phyloP scores from a whole-genome alignment of 139 green algal species.

The Tetraselmis chui region DNA sequence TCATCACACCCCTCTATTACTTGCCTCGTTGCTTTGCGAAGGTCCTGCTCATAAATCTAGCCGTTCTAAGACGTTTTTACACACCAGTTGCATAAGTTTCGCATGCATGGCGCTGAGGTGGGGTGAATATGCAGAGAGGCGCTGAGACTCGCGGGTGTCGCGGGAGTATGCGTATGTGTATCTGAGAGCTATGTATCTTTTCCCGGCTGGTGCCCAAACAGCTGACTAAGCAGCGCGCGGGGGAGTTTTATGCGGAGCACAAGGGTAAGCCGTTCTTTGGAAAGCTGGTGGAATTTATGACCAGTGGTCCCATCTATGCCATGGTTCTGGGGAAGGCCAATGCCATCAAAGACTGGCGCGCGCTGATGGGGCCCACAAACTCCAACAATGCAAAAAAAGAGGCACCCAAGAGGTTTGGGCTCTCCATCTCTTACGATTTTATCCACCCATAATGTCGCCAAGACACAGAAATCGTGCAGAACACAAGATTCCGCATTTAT shows the following conservation, averaged over 20 bases:
- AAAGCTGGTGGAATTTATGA: constrained; percentile 71
- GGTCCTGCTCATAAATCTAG: no score
- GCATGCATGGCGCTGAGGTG: neutral
- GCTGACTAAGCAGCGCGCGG: constrained; percentile 42
- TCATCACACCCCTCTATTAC: no score
- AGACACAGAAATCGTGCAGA: no score
- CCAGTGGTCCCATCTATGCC: constrained; percentile 60
- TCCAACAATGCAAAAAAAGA: constrained; percentile 42
- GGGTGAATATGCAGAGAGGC: neutral
- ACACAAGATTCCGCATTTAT: no score
- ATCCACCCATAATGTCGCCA: no score
- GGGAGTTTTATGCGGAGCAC: constrained; percentile 82
- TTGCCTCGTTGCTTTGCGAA: no score
- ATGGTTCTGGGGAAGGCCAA: constrained; percentile 51
- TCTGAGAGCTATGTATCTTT: neutral
- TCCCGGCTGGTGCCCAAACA: constrained; percentile 20
- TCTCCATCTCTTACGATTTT: no score
- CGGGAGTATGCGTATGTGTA: no score
- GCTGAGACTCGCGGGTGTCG: no score
- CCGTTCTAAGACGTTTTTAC: neutral
- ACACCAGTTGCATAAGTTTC: neutral
- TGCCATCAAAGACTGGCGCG: constrained; percentile 61
- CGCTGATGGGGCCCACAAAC: constrained; percentile 73
- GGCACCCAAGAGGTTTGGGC: constrained; percentile 36
- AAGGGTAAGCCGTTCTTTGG: constrained; percentile 65